These are phyloP conservation scores for Ophiostoma montium DNA, from an alignment of 2,329 filamentous ascomycete genomes.

Conservation along the genomic window DNA sequence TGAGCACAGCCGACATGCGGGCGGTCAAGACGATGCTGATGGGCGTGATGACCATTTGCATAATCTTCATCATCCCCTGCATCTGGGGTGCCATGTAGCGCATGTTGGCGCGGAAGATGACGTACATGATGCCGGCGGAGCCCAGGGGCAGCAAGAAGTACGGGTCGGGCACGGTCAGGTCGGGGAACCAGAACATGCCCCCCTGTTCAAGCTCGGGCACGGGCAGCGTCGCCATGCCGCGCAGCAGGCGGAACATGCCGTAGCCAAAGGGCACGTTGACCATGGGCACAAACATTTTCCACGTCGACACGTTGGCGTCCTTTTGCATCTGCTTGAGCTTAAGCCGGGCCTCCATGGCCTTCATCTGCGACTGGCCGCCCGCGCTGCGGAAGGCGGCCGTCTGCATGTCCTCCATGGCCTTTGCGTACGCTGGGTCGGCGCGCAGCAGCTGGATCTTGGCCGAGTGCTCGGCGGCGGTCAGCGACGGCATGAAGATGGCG, in stretches of 20 bases:
- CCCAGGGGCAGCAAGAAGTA: slow-evolving; percentile 57
- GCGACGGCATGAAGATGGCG: slow-evolving; percentile 49
- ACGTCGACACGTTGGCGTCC: slow-evolving; percentile 37
- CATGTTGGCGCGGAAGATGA: slow-evolving; percentile 18
- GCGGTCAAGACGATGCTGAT: slow-evolving; percentile 29
- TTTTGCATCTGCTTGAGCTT: slow-evolving; percentile 37
- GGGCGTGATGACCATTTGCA: slow-evolving; percentile 23
- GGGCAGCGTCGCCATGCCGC: slow-evolving; percentile 61
- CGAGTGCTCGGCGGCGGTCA: slow-evolving; percentile 45
- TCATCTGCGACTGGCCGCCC: slow-evolving; percentile 30
- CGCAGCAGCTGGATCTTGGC: slow-evolving; percentile 39
- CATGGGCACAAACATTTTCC: slow-evolving; percentile 39
- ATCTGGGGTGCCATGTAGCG: slow-evolving; percentile 21
- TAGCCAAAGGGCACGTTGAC: slow-evolving; percentile 55
- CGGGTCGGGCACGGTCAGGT: slow-evolving; percentile 66
- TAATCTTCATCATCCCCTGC: slow-evolving; percentile 20
- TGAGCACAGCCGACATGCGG: slow-evolving; percentile 33
- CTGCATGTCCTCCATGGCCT: slow-evolving; percentile 32
- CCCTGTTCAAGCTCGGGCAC: slow-evolving; percentile 65
- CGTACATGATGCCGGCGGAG: slow-evolving; percentile 41
- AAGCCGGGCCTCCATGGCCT: slow-evolving; percentile 29
- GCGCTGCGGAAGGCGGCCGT: slow-evolving; percentile 3
- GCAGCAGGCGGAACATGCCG: slow-evolving; percentile 66
- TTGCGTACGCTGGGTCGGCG: slow-evolving; percentile 33
- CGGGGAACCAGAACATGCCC: slow-evolving; percentile 62